Base-by-base conservation (phyloP, 768 basidiomycete genomes). In the Fomitopsis serialis region DNA sequence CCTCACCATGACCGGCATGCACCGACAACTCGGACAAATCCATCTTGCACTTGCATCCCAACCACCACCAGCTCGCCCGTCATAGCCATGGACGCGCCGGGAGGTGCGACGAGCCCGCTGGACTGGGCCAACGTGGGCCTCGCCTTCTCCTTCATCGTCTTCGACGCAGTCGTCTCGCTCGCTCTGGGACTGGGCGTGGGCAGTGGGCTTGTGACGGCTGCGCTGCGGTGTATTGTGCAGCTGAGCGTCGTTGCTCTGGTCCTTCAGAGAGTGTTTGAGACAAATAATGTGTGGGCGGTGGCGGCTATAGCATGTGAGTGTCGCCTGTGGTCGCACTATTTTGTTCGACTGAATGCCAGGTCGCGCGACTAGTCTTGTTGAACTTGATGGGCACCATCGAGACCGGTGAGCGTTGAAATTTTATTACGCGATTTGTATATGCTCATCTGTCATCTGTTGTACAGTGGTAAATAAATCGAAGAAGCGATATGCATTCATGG, bases 361-460 rank as follows among this genome's bases (percentile, higher is more conserved):
- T 15, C 19, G 12, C 27, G 21, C 24, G 49, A 3, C 3, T 53
- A 87, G 87, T 80, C 48, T 63, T 92, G 24, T 67, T 93, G 51
- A 92, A 91, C 63, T 60, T 88, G 3, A 70, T 93, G 59, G 90
- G 89, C 4, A 89, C 92, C 0, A 72, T 84, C 44, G 92, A 93
- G 58, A 82, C 82, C 13, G 88, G 88, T 85, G 54, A n/a, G n/a
- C n/a, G n/a, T n/a, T n/a, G n/a, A n/a, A n/a, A n/a, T n/a, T n/a
- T n/a, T n/a, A n/a, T n/a, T n/a, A n/a, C n/a, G n/a, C n/a, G n/a
- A n/a, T n/a, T n/a, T n/a, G n/a, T n/a, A n/a, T n/a, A n/a, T 13
- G 21, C n/a, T 23, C 2, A 23, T 6, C 27, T 32, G 29, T 11
- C 29, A 6, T 32, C 29, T 32, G 11, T 32, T 11, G 17, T 21